Base-by-base conservation (phyloP, 1,139 yeast genomes). In the Blastobotrys capitulatus region DNA sequence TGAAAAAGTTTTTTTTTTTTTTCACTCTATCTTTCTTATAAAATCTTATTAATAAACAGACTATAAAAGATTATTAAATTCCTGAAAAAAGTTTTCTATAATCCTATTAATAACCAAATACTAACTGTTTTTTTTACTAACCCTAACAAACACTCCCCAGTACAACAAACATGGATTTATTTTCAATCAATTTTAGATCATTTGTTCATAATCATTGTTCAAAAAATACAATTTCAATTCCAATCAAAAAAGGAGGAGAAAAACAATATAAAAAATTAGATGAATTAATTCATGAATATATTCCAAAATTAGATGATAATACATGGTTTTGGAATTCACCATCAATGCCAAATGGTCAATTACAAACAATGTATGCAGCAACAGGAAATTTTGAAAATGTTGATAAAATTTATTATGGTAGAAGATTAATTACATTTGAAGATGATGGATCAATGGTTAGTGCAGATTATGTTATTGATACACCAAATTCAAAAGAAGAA, bases 341-440 rank as follows among this genome's bases (percentile, higher is more conserved):
- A 6, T 66, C 74, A 4, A 67, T 84, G 36, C 83, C 82, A 64
- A 83, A 80, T 56, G 96, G 96, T 38, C 72, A 81, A 26, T 68
- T 87, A 39, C 97, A 89, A 68, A 86, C 95, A 1, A 55, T 86
- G 57, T 81, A 83, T 58, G 75, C 85, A 47, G 75, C 83, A 5
- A 70, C 75, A 38, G 79, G 80, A 10, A 78, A 81, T 55, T 75
- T 75, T 52, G 74, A 79, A 7, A 70, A 75, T 42, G 65, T 62
- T 25, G 81, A 80, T 60, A 72, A 72, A 46, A 81, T 86, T 2
- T 78, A 79, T 66, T 89, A 86, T 59, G 96, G 95, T 2, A 77
- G 97, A 60, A 83, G 89, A 55, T 62, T 85, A 19, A 74, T 86
- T 51, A 64, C 69, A 1, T 80, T 80, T 62, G 64, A 73, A 10